Evolutionary conservation across 179 eudicot genomes (phyloP), one percentile per base, ranked within the genome.

Genomic region (Gypsophila paniculata): DNA sequence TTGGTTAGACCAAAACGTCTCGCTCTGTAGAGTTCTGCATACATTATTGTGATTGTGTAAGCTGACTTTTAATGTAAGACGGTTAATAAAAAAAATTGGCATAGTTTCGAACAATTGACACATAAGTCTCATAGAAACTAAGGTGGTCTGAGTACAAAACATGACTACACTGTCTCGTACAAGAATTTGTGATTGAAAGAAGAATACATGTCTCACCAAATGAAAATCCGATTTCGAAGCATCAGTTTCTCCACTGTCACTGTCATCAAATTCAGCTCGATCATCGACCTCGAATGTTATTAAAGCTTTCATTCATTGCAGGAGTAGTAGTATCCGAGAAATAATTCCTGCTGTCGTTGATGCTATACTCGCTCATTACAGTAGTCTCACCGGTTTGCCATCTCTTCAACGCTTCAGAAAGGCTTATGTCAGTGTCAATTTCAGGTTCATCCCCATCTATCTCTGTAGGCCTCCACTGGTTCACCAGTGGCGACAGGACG

Each of bases 381-480:
- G 57, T 22, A 0, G 84, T 81, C 23, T 83, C 84, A 18, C 86
- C 86, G 9, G 80, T 68, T 32, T 58, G 76, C 86, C 86, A 83
- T 64, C 75, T 76, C 58, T 32, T 72, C 69, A 83, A 53, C 19
- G 80, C 79, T 26, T 80, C 72, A 49, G 86, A 74, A 32, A 83
- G 84, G 53, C 64, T 72, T 26, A 78, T 38, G 8, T 77, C 22
- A 2, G 42, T 1, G 46, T 42, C 74, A 2, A 15, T 11, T 9
- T 62, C 76, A 13, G 13, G 8, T 21, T 61, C 76, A 6, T 62
- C 49, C 6, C 52, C 76, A 7, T 63, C 52, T 0, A 34, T 46
- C 6, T 73, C 69, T 1, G 72, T 5, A 12, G 81, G 84, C 71
- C 60, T 73, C 84, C 84, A 81, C 12, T 78, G 75, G 38, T 71